A percentile compares a stretch with the other conserved stretches of the same genome.
Conservation (phyloP, 176 grass and related monocot genomes). For the Cocos nucifera region DNA sequence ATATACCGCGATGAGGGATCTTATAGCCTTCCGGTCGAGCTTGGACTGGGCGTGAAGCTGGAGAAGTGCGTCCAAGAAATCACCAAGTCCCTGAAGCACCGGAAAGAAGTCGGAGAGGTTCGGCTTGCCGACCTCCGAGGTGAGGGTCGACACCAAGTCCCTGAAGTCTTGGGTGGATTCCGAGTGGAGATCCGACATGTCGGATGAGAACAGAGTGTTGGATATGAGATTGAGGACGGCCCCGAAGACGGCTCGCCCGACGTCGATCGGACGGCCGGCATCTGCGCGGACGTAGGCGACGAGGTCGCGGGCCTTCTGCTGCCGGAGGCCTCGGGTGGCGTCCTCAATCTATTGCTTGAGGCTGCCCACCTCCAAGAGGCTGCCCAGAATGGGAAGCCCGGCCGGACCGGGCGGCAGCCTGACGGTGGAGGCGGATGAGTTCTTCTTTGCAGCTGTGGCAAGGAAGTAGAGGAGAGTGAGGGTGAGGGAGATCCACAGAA, state of each 20-base stretch:
- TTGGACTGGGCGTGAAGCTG: not conserved
- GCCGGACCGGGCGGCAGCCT: too few species aligned
- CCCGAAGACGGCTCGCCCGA: constrained; percentile 24
- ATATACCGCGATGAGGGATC: too few species aligned
- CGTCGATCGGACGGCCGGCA: constrained; percentile 2
- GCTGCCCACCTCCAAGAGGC: not conserved
- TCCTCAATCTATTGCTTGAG: too few species aligned
- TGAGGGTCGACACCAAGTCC: constrained; percentile 10
- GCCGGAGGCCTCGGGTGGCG: constrained; percentile 9
- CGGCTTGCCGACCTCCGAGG: constrained; percentile 11
- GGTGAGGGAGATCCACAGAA: constrained; percentile 7
- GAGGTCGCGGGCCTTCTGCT: constrained; percentile 19
- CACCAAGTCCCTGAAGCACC: constrained; percentile 18
- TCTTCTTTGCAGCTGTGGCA: not conserved
- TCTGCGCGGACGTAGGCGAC: not conserved
- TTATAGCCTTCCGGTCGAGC: too few species aligned
- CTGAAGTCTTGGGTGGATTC: constrained; percentile 36
- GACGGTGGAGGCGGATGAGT: too few species aligned
- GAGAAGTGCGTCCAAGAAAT: constrained; percentile 33
- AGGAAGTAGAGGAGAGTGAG: constrained; percentile 13
- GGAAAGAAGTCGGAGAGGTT: constrained; percentile 57
- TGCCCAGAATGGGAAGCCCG: too few species aligned
- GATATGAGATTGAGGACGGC: constrained; percentile 30
- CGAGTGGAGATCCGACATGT: constrained; percentile 12
- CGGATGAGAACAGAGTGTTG: constrained; percentile 36